These are phyloP conservation scores for Kernera saxatilis DNA, from an alignment of 345 rosid species.

Conservation along the genomic window DNA sequence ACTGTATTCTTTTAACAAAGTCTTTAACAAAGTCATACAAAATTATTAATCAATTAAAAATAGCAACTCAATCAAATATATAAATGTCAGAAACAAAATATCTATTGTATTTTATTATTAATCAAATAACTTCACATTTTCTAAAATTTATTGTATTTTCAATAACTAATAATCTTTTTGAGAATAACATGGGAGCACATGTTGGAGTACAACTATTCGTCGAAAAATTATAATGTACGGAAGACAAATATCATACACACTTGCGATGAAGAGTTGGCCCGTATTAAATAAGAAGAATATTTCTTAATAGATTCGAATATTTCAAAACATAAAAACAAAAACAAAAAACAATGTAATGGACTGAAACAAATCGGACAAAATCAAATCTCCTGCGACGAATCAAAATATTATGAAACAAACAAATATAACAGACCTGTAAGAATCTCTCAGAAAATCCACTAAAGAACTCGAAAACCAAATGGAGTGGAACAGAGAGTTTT, in stretches of 20 bases:
- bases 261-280: neutral
- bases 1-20: too few relatives aligned
- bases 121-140: too few relatives aligned
- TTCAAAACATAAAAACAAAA: neutral
- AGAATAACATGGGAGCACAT: too few relatives aligned
- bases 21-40: too few relatives aligned
- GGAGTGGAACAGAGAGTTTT: neutral
- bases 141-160: too few relatives aligned
- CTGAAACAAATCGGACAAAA: conserved; percentile 16
- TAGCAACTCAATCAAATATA: too few relatives aligned
- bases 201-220: neutral
- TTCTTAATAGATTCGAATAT: neutral
- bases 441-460: neutral
- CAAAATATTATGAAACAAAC: neutral
- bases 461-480: neutral
- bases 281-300: neutral
- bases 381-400: conserved; percentile 6
- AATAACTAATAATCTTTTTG: too few relatives aligned
- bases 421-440: neutral
- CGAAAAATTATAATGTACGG: neutral
- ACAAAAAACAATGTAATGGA: neutral
- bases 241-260: neutral
- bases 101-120: too few relatives aligned
- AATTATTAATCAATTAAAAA: too few relatives aligned
- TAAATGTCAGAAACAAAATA: too few relatives aligned